These are phyloP conservation scores for Micromonas commoda DNA, from an alignment of 139 green algal genomes.

Conservation along the genomic window DNA sequence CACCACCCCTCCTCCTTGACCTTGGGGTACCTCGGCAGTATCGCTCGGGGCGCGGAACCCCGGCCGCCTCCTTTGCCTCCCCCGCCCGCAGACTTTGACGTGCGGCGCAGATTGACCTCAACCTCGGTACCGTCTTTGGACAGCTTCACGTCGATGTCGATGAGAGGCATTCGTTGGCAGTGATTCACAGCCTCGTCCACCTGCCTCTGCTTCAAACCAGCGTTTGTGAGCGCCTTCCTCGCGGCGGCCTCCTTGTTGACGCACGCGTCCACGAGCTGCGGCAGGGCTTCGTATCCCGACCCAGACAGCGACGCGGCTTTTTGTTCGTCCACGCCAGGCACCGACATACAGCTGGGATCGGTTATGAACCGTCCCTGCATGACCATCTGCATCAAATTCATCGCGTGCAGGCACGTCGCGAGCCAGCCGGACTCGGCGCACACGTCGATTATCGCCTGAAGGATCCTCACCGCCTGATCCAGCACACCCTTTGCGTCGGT, in stretches of 20 bases:
- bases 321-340: conserved; percentile 57
- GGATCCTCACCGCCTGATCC: conserved; percentile 82
- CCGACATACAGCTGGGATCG: conserved; percentile 52
- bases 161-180: conserved; percentile 10
- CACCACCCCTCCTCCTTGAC: conserved; percentile 96
- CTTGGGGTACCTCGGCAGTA: conserved; percentile 40
- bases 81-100: neutral
- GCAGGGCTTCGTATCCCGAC: neutral
- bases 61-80: conserved; percentile 15
- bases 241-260: neutral
- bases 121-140: neutral
- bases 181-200: neutral
- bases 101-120: neutral
- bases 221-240: conserved; percentile 9
- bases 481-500: conserved; percentile 88
- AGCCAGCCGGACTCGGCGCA: conserved; percentile 72
- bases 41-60: neutral
- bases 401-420: conserved; percentile 57
- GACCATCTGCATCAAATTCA: conserved; percentile 76
- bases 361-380: conserved; percentile 74
- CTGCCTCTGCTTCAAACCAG: neutral
- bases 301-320: neutral
- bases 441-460: conserved; percentile 84
- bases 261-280: conserved; percentile 12
- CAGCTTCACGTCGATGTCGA: conserved; percentile 14